phyloP scores from a whole-genome alignment of 768 basidiomycete species.

The Boletus subcaerulescens region DNA sequence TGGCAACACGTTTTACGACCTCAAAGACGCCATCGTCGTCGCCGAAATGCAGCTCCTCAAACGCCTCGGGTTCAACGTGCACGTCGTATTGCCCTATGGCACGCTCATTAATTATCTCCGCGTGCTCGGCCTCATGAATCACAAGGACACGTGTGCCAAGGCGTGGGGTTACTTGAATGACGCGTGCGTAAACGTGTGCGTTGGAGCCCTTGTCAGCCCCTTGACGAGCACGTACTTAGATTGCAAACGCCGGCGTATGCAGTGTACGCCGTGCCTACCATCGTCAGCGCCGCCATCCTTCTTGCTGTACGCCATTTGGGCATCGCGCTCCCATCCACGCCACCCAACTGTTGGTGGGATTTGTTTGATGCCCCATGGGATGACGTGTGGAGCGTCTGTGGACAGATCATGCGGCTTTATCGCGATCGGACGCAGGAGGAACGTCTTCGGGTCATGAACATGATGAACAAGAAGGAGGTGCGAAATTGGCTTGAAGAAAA shows the following conservation, averaged over 20 bases:
- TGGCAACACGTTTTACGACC: slow-evolving; percentile 84
- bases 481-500: slow-evolving; percentile 76
- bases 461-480: slow-evolving; percentile 77
- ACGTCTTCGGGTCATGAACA: slow-evolving; percentile 46
- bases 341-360: slow-evolving; percentile 86
- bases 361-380: slow-evolving; percentile 91
- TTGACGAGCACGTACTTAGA: slow-evolving; percentile 39
- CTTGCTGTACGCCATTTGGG: slow-evolving; percentile 70
- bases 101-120: slow-evolving; percentile 93
- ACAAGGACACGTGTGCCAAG: slow-evolving; percentile 62
- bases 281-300: slow-evolving; percentile 87
- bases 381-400: slow-evolving; percentile 82
- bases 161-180: slow-evolving; percentile 98
- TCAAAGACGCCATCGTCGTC: slow-evolving; percentile 91
- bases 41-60: slow-evolving; percentile 98
- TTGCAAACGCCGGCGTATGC: slow-evolving; percentile 93
- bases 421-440: slow-evolving; percentile 45
- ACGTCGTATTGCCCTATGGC: slow-evolving; percentile 89
- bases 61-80: slow-evolving; percentile 91
- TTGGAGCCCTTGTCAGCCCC: too few species aligned
- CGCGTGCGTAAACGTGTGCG: slow-evolving; percentile 57
- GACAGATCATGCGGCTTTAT: slow-evolving; percentile 83
- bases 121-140: slow-evolving; percentile 79
- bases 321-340: slow-evolving; percentile 69
- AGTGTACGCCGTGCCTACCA: slow-evolving; percentile 82